Percentiles rank a stretch among this genome's conserved stretches.
These are phyloP conservation scores for Ehretia macrophylla DNA, from an alignment of 257 asterid genomes.

Conservation along the genomic window DNA sequence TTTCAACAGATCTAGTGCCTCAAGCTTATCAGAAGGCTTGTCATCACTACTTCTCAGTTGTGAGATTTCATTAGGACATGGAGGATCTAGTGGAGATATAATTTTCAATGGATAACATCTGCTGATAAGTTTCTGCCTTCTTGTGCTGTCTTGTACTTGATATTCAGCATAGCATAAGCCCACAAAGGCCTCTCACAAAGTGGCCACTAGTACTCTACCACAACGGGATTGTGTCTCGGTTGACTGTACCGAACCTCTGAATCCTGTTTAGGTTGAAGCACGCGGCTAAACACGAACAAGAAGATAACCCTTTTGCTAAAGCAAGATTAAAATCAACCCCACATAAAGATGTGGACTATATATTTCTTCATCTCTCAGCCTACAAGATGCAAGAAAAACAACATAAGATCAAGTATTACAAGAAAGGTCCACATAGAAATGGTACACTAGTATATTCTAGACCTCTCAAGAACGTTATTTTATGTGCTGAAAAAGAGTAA, in stretches of 20 bases:
- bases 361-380: slow-evolving; percentile 24
- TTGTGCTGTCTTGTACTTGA: slow-evolving; percentile 33
- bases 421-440: slow-evolving; percentile 9
- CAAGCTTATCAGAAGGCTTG: slow-evolving; percentile 39
- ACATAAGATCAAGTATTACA: slow-evolving; percentile 28
- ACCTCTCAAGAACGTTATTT: slow-evolving; percentile 51
- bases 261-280: too few species aligned
- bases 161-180: slow-evolving; percentile 75
- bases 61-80: slow-evolving; percentile 43
- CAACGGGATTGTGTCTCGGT: too few species aligned
- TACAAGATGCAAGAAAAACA: slow-evolving; percentile 10
- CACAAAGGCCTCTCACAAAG: slow-evolving; percentile 30
- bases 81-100: slow-evolving; percentile 78
- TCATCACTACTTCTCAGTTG: slow-evolving; percentile 33
- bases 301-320: too few species aligned
- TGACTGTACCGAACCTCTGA: too few species aligned
- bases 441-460: slow-evolving; percentile 27
- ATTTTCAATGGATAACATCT: too few species aligned
- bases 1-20: slow-evolving; percentile 62
- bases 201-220: too few species aligned
- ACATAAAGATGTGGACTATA: slow-evolving; percentile 25
- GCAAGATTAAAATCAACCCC: slow-evolving; percentile 38
- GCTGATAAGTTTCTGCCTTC: slow-evolving; percentile 58
- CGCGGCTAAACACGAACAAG: too few species aligned
- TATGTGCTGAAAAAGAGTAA: slow-evolving; percentile 42